Conservation (phyloP, 176 grass and related monocot species). For the Bromus sterilis region DNA sequence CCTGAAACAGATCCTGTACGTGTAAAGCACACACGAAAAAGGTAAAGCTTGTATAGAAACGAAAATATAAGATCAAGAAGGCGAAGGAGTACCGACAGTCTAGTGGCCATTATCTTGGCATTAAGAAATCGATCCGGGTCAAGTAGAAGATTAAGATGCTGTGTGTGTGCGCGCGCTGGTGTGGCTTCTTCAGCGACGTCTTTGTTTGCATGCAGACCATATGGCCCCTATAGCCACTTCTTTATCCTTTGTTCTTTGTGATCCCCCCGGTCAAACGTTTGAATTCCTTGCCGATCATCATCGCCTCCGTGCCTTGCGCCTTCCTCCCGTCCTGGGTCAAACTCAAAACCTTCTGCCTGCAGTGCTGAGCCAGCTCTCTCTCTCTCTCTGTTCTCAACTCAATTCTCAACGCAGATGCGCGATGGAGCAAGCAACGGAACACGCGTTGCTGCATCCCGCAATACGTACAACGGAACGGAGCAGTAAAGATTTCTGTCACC, state of each 20-base stretch:
- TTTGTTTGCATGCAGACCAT: slow-evolving; percentile 17
- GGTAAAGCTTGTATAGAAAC: not conserved
- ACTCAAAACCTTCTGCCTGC: not conserved
- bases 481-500: not conserved
- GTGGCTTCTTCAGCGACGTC: not conserved
- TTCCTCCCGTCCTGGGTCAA: slow-evolving; percentile 1
- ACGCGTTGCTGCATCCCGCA: not conserved
- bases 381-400: not conserved
- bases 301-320: not conserved
- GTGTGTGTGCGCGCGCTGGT: no score
- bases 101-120: not conserved
- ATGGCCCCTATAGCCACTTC: not conserved
- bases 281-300: not conserved
- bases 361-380: not conserved
- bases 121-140: not conserved
- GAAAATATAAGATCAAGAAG: not conserved
- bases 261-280: not conserved
- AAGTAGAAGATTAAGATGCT: not conserved
- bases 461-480: not conserved
- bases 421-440: not conserved
- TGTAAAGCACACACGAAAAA: not conserved
- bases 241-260: not conserved
- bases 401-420: not conserved
- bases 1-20: not conserved
- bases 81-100: not conserved